Evolutionary conservation across 805 yeast species (phyloP), one percentile per base, ranked within the genome.

Genomic region (Barnettozyma sp.): DNA sequence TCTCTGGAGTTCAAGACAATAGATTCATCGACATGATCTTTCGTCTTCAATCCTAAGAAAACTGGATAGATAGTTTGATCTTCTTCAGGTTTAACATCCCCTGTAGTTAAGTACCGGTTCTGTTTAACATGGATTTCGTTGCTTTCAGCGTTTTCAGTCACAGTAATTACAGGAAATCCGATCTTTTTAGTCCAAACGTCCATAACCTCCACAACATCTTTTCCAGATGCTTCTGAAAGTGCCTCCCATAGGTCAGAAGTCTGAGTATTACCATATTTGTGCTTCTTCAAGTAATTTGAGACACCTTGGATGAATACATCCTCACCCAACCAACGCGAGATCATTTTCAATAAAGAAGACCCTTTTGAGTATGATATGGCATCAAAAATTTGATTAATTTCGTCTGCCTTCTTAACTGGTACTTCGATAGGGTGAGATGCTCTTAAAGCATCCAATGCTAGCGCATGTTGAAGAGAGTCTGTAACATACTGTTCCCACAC

Each of bases 381-480:
- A 58, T 83, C 94, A 55, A 83, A 83, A 45, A 83, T 80, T 65
- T 83, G 92, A 57, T 81, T 81, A 48, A 83, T 80, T 55, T 83
- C 88, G 49, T 76, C 82, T 16, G 87, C 88, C 44, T 71, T 71
- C 55, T 75, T 72, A 20, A 84, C 84, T 13, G 90, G 87, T 25
- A 83, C 90, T 59, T 83, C 88, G 46, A 83, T 78, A 28, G 94
- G 92, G 57, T 83, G 94, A 19, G 92, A 82, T 5, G 86, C 76
- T 58, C 94, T 77, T 44, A 86, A 69, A 8, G 85, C 74, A 56
- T 86, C 95, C 43, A 86, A 68, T 7, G 70, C 60, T 52, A 86
- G 69, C 20, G 94, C 94, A 45, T 70, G 69, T 60, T 82, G 90
- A 52, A 82, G 73, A 44, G 80, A 71, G 49, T 78, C 88, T 13